Base-by-base conservation (phyloP, 805 yeast species). In the Lachancea nothofagi region DNA sequence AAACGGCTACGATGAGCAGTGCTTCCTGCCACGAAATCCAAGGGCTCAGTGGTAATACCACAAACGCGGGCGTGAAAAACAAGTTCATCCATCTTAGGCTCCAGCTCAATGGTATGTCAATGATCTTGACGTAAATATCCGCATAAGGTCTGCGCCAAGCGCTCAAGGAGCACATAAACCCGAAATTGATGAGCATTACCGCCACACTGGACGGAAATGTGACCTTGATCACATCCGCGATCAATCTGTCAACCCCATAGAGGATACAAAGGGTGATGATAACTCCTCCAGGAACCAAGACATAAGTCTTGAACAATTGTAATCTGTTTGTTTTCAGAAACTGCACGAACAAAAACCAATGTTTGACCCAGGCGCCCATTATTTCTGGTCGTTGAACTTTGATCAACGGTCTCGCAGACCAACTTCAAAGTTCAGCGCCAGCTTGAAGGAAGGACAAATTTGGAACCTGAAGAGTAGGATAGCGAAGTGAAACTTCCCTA, bases 51-150 rank as follows among this genome's bases (percentile, higher is more conserved):
- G 90, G 90, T 24, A 83, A 67, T 0, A 80, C 73, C 26, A 83
- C 75, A 53, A 84, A 83, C 0, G 88, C 78, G 1, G 93, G 90
- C 1, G 85, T 77, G 66, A 83, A 84, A 54, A 79, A 82, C 5
- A 81, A 71, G 55, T 80, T 82, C 61, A 84, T 84, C 90, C 93
- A 83, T 40, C 81, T 69, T 36, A 83, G 66, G 1, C 81, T 46
- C 68, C 56, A 82, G 80, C 45, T 82, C 81, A 64, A 74, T 73
- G 12, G 86, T 75, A n/a, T 72, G 35, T 79, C 77, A 35, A 79
- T 50, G 12, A 48, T 34, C 27, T 43, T 33, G 25, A 50, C 41
- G 29, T 46, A 48, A 13, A 34, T 21, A 7, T 47, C 51, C 4
- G 42, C 43, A 29, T 40, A 48, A 3, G 44, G 42, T 26, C 38